A percentile compares a stretch with the other conserved stretches of the same genome.
Conservation (phyloP, 805 yeast species). For the Candida ovalis region DNA sequence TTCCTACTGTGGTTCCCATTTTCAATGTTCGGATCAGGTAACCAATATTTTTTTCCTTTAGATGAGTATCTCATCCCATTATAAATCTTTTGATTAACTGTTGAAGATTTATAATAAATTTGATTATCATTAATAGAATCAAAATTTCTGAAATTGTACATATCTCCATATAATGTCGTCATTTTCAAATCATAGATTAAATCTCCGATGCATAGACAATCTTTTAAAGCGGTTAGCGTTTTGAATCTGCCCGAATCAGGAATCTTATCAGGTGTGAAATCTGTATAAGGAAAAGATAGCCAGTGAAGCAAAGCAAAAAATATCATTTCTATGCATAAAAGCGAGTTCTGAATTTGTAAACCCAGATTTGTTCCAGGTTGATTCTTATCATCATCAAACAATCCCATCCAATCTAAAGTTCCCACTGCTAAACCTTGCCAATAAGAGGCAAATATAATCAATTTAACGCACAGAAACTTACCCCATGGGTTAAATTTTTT, state of each 20-base stretch:
- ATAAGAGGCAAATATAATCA: conserved; percentile 94
- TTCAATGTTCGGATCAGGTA: conserved; percentile 27
- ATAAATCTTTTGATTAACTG: conserved; percentile 62
- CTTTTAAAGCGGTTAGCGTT: conserved; percentile 62
- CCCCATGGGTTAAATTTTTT: conserved; percentile 84
- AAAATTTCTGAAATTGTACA: conserved; percentile 76
- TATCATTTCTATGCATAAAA: conserved; percentile 78
- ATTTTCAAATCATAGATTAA: conserved; percentile 70
- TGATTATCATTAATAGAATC: conserved; percentile 57
- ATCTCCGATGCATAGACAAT: conserved; percentile 75
- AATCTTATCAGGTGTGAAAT: conserved; percentile 55
- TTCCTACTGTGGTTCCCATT: background rate
- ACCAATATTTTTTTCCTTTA: conserved; percentile 86
- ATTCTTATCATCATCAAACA: conserved; percentile 32
- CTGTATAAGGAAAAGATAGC: conserved; percentile 74
- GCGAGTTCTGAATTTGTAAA: conserved; percentile 68
- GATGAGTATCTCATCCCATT: conserved; percentile 80
- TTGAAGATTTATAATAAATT: conserved; percentile 30
- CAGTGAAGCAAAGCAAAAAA: conserved; percentile 88
- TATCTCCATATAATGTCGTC: conserved; percentile 62
- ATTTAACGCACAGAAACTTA: conserved; percentile 87
- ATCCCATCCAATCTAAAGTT: conserved; percentile 45
- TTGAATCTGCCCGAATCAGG: conserved; percentile 70
- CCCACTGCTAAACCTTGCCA: conserved; percentile 84
- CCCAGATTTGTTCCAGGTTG: conserved; percentile 27